phyloP scores from a whole-genome alignment of 768 basidiomycete genomes.

The Mycena epipterygia region DNA sequence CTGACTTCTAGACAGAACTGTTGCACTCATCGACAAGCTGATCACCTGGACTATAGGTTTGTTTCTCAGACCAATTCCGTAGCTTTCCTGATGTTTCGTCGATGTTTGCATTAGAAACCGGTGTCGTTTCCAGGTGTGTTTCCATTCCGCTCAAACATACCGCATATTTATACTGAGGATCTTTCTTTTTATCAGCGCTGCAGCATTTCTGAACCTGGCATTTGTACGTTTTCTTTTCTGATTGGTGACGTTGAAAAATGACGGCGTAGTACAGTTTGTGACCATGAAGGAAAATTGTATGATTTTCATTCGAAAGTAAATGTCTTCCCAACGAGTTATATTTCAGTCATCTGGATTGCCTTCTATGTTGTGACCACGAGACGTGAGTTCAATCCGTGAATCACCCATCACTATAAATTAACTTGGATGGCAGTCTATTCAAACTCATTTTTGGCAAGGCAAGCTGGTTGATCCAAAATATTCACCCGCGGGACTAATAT shows the following conservation, averaged over 20 bases:
- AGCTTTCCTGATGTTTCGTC: neutral
- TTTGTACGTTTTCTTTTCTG: slow-evolving; percentile 10
- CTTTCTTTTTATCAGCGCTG: slow-evolving; percentile 2
- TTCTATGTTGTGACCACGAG: slow-evolving; percentile 28
- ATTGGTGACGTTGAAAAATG: neutral
- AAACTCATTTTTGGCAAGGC: slow-evolving; percentile 32
- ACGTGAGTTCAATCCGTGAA: slow-evolving; percentile 8
- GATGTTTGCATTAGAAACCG: slow-evolving; percentile 23
- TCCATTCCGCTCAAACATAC: neutral
- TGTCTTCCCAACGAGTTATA: neutral
- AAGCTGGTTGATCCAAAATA: no score
- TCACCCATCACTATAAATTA: no score
- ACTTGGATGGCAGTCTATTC: slow-evolving; percentile 25
- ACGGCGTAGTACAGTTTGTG: slow-evolving; percentile 12
- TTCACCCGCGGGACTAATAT: neutral
- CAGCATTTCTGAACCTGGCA: slow-evolving; percentile 28
- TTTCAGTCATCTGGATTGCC: slow-evolving; percentile 29
- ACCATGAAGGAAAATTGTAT: slow-evolving; percentile 27
- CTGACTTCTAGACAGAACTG: slow-evolving; percentile 1
- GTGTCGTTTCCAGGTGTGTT: slow-evolving; percentile 21
- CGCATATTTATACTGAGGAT: no score
- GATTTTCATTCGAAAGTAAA: neutral
- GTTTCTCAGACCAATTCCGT: neutral
- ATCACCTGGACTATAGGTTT: slow-evolving; percentile 25
- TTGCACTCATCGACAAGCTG: slow-evolving; percentile 20